A percentile compares a stretch with the other conserved stretches of the same genome.
Conservation (phyloP, 495 filamentous ascomycete genomes). For the Aspergillus hancockii region DNA sequence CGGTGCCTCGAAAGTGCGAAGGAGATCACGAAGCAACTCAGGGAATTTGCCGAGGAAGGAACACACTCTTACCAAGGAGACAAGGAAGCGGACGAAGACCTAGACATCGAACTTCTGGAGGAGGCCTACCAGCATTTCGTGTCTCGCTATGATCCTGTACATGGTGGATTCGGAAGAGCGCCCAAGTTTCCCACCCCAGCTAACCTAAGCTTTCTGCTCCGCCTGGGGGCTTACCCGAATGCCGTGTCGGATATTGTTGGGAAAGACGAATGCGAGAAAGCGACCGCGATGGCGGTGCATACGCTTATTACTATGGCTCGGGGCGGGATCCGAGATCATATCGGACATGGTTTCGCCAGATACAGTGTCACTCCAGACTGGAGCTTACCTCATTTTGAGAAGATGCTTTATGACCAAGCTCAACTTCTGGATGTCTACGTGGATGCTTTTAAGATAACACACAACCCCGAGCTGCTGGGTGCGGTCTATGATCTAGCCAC, state of each 20-base stretch:
- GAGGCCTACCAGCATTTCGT: slow-evolving; percentile 82
- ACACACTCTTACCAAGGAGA: slow-evolving; percentile 59
- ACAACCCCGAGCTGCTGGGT: slow-evolving; percentile 70
- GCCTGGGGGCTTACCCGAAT: slow-evolving; percentile 68
- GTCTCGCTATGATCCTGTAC: slow-evolving; percentile 71
- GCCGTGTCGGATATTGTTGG: slow-evolving; percentile 85
- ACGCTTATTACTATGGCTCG: slow-evolving; percentile 82
- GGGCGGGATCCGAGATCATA: slow-evolving; percentile 88
- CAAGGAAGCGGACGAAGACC: slow-evolving; percentile 59
- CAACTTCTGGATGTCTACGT: slow-evolving; percentile 84
- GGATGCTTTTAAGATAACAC: slow-evolving; percentile 78
- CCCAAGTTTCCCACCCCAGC: slow-evolving; percentile 92
- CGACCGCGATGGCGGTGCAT: slow-evolving; percentile 75
- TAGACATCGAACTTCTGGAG: slow-evolving; percentile 90
- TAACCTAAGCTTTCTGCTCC: slow-evolving; percentile 80
- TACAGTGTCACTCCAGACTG: slow-evolving; percentile 91
- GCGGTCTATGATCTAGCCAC: slow-evolving; percentile 80
- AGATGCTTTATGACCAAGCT: slow-evolving; percentile 96
- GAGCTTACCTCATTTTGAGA: slow-evolving; percentile 94
- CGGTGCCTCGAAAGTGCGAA: slow-evolving; percentile 79
- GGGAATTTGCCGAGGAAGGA: slow-evolving; percentile 85
- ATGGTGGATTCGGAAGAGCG: slow-evolving; percentile 72
- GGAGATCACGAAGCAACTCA: slow-evolving; percentile 76
- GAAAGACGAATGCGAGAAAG: slow-evolving; percentile 71
- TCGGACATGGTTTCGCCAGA: slow-evolving; percentile 86